phyloP scores from a whole-genome alignment of 495 filamentous ascomycete species.

The Friedmanniomyces simplex region DNA sequence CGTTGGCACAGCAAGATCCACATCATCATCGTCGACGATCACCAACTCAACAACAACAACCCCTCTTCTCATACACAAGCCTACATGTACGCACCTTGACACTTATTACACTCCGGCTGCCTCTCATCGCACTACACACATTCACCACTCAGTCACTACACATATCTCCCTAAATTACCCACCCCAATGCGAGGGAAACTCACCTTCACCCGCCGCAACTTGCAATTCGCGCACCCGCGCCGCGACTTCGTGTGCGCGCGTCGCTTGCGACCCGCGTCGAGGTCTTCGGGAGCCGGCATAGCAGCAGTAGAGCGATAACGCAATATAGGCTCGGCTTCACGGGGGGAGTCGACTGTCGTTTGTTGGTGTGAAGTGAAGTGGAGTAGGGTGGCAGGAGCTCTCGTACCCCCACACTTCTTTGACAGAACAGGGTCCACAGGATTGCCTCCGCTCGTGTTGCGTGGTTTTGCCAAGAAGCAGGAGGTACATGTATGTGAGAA shows the following conservation, averaged over 20 bases:
- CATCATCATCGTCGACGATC: too few species aligned
- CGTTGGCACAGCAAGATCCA: background rate
- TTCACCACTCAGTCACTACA: background rate
- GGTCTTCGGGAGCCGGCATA: background rate
- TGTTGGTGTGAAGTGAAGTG: too few species aligned
- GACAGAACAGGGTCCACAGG: background rate
- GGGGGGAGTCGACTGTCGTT: too few species aligned
- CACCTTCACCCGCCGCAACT: conserved; percentile 39
- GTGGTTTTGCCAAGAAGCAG: too few species aligned
- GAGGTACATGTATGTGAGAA: background rate
- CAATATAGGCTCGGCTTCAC: too few species aligned
- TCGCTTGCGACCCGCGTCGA: conserved; percentile 24
- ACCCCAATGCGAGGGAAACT: conserved; percentile 1
- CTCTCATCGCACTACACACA: conserved; percentile 38
- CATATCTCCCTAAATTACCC: too few species aligned
- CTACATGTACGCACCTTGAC: conserved; percentile 17
- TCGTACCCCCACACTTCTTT: too few species aligned
- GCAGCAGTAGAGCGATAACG: background rate
- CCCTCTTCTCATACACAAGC: background rate
- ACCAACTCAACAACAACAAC: too few species aligned
- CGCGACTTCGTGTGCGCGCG: conserved; percentile 36
- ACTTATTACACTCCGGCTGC: conserved; percentile 35
- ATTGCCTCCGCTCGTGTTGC: background rate
- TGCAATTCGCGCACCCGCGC: conserved; percentile 39
- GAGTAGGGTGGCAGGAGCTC: background rate